A percentile compares a stretch with the other conserved stretches of the same genome.
Conservation (phyloP, 2,329 filamentous ascomycete species). For the Aspergillus vadensis region DNA sequence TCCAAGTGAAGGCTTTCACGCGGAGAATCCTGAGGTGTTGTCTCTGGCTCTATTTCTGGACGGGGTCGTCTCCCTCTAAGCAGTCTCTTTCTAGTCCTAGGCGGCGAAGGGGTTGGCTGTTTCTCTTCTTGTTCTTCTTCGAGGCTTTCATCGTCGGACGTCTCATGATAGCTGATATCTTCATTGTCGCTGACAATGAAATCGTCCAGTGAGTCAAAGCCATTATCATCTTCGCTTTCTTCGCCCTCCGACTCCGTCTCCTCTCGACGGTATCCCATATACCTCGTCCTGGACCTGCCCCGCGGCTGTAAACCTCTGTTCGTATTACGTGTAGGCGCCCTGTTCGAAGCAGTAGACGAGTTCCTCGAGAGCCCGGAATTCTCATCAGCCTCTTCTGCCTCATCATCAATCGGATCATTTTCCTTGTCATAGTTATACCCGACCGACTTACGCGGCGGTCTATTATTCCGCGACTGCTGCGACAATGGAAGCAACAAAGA, state of each 20-base stretch:
- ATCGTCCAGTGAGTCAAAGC: conserved; percentile 42
- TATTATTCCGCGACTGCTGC: conserved; percentile 24
- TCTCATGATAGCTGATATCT: conserved; percentile 38
- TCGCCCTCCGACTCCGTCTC: conserved; percentile 27
- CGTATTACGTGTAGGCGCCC: conserved; percentile 24
- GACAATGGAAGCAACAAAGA: conserved; percentile 35
- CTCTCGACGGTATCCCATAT: conserved; percentile 23
- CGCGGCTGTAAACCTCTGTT: conserved; percentile 12
- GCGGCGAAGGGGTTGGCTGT: conserved; percentile 17
- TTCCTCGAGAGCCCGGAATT: conserved; percentile 21
- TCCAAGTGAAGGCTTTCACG: conserved; percentile 22
- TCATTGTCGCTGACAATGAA: conserved; percentile 47
- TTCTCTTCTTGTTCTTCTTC: conserved; percentile 24
- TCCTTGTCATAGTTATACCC: conserved; percentile 39
- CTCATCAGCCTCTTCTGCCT: conserved; percentile 18
- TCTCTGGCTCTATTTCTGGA: conserved; percentile 19
- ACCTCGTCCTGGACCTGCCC: conserved; percentile 11
- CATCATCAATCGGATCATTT: conserved; percentile 34
- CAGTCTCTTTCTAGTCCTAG: conserved; percentile 34
- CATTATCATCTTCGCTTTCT: conserved; percentile 31
- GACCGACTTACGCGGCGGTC: conserved; percentile 30
- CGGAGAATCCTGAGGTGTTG: conserved; percentile 14
- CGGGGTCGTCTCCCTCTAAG: conserved; percentile 38
- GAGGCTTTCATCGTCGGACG: conserved; percentile 33
- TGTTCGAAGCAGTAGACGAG: conserved; percentile 21